Evolutionary conservation across 2,329 filamentous ascomycete species (phyloP).

Genomic region (Stagonosporopsis tanaceti): DNA sequence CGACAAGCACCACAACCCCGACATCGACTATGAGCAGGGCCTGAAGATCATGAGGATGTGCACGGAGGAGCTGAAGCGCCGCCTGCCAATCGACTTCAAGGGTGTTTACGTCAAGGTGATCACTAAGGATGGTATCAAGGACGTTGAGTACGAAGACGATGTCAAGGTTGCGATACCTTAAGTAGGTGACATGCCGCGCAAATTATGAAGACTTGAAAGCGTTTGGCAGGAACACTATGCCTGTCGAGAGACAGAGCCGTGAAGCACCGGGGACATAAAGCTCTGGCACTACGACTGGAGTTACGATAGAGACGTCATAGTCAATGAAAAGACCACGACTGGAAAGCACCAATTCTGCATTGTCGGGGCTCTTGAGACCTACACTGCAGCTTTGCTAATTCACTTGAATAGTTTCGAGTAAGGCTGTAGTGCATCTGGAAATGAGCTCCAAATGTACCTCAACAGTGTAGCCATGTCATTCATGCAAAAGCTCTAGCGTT

Average conservation of each 20-base stretch:
- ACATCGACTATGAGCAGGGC: constrained; percentile 87
- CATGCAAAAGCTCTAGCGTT: not conserved
- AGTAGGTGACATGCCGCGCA: constrained; percentile 22
- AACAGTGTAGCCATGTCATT: not conserved
- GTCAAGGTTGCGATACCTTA: constrained; percentile 71
- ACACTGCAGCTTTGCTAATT: not conserved
- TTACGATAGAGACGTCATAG: constrained; percentile 20
- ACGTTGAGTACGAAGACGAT: constrained; percentile 86
- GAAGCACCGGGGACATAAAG: not conserved
- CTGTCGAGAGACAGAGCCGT: not conserved
- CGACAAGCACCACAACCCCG: constrained; percentile 97
- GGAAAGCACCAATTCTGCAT: not conserved
- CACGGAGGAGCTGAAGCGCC: constrained; percentile 94
- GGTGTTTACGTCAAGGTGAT: constrained; percentile 92
- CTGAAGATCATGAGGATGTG: constrained; percentile 94
- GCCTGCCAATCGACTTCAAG: constrained; percentile 99
- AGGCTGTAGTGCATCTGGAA: not conserved
- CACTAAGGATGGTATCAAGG: constrained; percentile 89
- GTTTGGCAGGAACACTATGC: constrained; percentile 19
- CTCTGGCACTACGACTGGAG: constrained; percentile 10
- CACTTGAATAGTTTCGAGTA: not conserved
- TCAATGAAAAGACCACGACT: constrained; percentile 19
- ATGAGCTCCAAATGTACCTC: not conserved
- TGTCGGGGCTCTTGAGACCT: no score
- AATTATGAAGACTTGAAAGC: not conserved